Base-by-base conservation (phyloP, 768 basidiomycete genomes). In the Lactarius psammicola region DNA sequence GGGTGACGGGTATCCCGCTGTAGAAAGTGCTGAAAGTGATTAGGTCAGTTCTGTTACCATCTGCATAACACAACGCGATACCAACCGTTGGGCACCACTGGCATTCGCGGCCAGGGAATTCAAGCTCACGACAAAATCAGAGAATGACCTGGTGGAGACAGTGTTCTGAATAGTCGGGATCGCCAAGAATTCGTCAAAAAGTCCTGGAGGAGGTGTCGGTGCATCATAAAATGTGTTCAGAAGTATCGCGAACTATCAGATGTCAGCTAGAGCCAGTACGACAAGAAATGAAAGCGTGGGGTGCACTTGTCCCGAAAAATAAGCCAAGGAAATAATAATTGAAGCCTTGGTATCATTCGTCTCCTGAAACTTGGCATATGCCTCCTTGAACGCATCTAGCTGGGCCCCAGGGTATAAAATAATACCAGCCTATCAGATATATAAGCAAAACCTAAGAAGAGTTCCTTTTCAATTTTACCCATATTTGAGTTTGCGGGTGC, bases 171-270 rank as follows among this genome's bases (percentile, higher is more conserved):
- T 34, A 31, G 59, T 1, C 3, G 67, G 67, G 7, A 68, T 68
- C 1, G 67, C 59, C 59, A 72, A 55, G 53, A 72, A 61, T n/a
- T 63, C 70, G 11, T 71, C 70, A 36, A 72, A 71, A 1, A 66
- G 44, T 8, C 67, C 68, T 0, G 31, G 53, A 4, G 68, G 61
- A 10, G 68, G 66, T 2, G 63, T 62, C 2, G 71, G 70, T 1
- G 56, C 68, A 44, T 72, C 68, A 57, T 72, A 72, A 31, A 69
- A 72, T 13, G 62, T 2, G 9, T 56, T n/a, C 23, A 51, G 23
- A 15, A 7, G 1, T 51, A 26, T 26, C 13, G 2, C 2, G 13
- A 51, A 26, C 49, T 51, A 51, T 26, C 26, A 26, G 15, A 51
- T 15, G 49, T 51, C 13, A 51, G 49, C 9, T 46, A 4, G 44